Evolutionary conservation across 441 rosid species (phyloP), one percentile per base, ranked within the genome.

Genomic region (Rhodomyrtus psidioides): DNA sequence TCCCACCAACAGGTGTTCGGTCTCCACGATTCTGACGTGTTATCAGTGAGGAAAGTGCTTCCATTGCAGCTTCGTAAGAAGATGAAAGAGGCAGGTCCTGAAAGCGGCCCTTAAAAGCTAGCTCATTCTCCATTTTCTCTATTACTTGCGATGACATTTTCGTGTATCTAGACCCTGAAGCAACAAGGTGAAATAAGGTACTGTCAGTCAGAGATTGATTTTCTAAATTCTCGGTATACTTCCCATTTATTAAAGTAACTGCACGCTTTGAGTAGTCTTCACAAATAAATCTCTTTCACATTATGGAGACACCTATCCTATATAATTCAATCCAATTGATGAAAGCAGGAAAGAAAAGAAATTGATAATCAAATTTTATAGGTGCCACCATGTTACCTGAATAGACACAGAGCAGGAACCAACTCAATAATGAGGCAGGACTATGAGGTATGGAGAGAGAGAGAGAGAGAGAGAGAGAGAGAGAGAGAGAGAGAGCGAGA

Each of bases 31-130:
- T 94, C 86, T 91, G 91, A 49, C 94, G 91, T 86, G 95, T 91
- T 85, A 96, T 96, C 87, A 94, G 96, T 81, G 96, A 93, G 39
- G 98, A 95, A 86, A 96, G 93, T 46, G 98, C 95, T 87, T 95
- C 95, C 98, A 96, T 96, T 86, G 95, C 97, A 88, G 87, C 88
- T 86, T 95, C 98, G 86, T 96, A 96, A 53, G 98, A 93, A 86
- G 92, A 90, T 57, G 93, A 91, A 87, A 87, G 88, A 87, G 93
- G 89, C 53, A 54, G 84, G 39, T 91, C 91, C 86, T 79, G 92
- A 84, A 76, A 57, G 62, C 76, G 84, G 88, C 89, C 93, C 89
- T 91, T 83, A 26, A 86, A 79, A 79, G 85, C 87, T 83, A 87
- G 88, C 60, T 91, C 83, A 55, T 21, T 84, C 81, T 49, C 85